Base-by-base conservation (phyloP, 2,329 filamentous ascomycete genomes). In the Xylariaceae sp. region DNA sequence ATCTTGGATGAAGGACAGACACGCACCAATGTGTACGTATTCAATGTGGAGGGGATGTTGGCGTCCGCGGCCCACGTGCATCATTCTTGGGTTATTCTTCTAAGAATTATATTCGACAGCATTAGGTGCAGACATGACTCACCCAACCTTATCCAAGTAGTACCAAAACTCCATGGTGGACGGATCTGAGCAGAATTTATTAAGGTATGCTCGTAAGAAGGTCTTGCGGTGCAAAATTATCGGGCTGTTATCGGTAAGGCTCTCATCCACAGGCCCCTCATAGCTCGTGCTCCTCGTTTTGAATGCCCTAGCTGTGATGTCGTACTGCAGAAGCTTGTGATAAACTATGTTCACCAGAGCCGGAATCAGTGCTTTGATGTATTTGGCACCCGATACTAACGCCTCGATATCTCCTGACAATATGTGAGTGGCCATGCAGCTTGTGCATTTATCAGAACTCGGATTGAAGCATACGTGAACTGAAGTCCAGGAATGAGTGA, bases 301-400 rank as follows among this genome's bases (percentile, higher is more conserved):
- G 69, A 93, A 91, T 11, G 88, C 88, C 47, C 88, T 82, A 1
- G 90, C 88, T 3, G 90, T 94, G 70, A 93, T 90, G 68, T 93
- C 90, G 72, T 89, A 90, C 65, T 86, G 83, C 9, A 93, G 77
- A 0, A 94, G 81, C 69, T 93, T 93, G 67, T 86, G 85, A 76
- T 93, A 94, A 27, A 93, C 88, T 55, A 92, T 89, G 72, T 92
- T 91, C 66, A 93, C 89, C 18, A 94, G 82, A 39, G 89, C 86
- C 1, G 91, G 91, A 59, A 93, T 91, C 26, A 93, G 81, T n/a
- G 86, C 84, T 65, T 88, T 88, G 75, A 92, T 87, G 73, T 91
- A 91, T 70, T 91, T 91, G 54, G 83, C 78, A 58, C 88, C 88
- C 2, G 79, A 77, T 11, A 82, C 78, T 30, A 92, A 80, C 32